Conservation (phyloP, 495 filamentous ascomycete species). For the Neurospora sp. region DNA sequence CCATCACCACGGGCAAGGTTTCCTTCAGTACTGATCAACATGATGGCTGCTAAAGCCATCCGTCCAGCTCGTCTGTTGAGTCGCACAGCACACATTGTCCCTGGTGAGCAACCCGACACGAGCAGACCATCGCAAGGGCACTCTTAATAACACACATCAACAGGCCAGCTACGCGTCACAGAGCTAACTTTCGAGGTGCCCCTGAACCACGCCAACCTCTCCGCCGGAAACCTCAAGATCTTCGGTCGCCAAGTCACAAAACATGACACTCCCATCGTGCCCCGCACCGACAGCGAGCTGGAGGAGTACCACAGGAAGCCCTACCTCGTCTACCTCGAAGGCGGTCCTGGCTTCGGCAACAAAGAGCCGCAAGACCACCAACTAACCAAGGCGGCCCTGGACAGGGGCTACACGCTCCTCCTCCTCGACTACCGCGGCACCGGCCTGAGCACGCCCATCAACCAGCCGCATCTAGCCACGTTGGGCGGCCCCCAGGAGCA, state of each 20-base stretch:
- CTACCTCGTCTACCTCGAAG: conserved; percentile 52
- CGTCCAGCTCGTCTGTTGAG: conserved; percentile 13
- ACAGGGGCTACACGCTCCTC: conserved; percentile 75
- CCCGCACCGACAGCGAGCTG: conserved; percentile 17
- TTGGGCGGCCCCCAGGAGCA: conserved; percentile 54
- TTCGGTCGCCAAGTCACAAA: conserved; percentile 67
- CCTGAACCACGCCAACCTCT: conserved; percentile 57
- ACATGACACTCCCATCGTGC: conserved; percentile 48
- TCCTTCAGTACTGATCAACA: not conserved
- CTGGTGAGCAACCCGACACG: conserved; percentile 8
- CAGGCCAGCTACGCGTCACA: conserved; percentile 64
- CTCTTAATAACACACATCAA: not conserved
- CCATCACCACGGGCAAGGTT: not conserved
- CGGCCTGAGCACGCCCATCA: conserved; percentile 70
- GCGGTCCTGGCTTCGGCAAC: conserved; percentile 72
- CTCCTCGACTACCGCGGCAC: conserved; percentile 85
- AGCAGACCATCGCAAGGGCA: not conserved
- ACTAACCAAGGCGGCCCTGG: conserved; percentile 58
- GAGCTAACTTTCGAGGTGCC: conserved; percentile 85
- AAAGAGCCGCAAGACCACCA: conserved; percentile 58
- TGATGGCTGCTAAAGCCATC: not conserved
- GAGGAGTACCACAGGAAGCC: conserved; percentile 38
- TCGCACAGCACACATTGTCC: conserved; percentile 13
- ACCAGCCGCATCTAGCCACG: conserved; percentile 54
- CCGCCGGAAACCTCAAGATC: conserved; percentile 50